These are phyloP conservation scores for Potentilla sterilis DNA, from an alignment of 306 rosid species.

Conservation along the genomic window DNA sequence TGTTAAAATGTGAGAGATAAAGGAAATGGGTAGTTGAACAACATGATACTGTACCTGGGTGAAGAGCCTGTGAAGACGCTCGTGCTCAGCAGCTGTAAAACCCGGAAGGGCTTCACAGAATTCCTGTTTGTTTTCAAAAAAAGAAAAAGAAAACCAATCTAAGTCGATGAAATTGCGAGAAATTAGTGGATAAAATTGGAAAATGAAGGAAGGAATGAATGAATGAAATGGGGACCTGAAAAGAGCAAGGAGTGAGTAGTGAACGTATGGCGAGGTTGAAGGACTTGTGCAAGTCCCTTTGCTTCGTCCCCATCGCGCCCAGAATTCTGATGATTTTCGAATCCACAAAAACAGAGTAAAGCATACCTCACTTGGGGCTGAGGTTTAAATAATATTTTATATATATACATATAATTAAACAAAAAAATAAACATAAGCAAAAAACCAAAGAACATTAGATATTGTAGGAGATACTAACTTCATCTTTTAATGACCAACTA, in stretches of 20 bases:
- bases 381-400: no score
- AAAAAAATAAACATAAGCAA: no score
- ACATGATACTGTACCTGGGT: slow-evolving; percentile 47
- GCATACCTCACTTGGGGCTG: no score
- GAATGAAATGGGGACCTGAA: slow-evolving; percentile 40
- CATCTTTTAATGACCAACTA: no score
- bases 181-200: neutral
- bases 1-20: slow-evolving; percentile 3
- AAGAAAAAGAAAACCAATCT: neutral
- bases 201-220: neutral
- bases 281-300: slow-evolving; percentile 53
- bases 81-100: slow-evolving; percentile 53
- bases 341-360: neutral
- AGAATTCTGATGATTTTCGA: neutral
- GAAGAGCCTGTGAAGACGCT: slow-evolving; percentile 58
- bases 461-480: no score
- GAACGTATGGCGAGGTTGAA: slow-evolving; percentile 52
- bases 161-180: neutral
- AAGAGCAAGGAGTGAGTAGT: slow-evolving; percentile 57
- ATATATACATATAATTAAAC: no score
- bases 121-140: slow-evolving; percentile 37
- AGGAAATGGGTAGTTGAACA: neutral
- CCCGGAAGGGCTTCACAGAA: slow-evolving; percentile 54
- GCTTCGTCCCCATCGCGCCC: slow-evolving; percentile 41
- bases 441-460: no score